A percentile compares a stretch with the other conserved stretches of the same genome.
phyloP scores from a whole-genome alignment of 2,329 filamentous ascomycete species.

The Diplodia intermedia region DNA sequence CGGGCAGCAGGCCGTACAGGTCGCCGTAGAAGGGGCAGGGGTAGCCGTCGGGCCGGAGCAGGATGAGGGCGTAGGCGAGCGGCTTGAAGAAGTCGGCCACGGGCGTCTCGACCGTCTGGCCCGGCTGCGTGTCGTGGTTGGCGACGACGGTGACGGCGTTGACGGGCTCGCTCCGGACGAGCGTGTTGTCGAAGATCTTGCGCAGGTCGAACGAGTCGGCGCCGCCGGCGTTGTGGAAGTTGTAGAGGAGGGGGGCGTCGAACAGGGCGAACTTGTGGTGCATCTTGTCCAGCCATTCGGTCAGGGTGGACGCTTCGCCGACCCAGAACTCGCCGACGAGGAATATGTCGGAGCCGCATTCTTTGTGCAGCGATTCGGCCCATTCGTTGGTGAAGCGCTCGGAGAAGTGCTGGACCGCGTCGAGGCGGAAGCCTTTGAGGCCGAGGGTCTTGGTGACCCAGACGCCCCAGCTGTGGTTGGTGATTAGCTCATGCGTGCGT shows the following conservation, averaged over 20 bases:
- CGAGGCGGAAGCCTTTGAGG: slow-evolving; percentile 71
- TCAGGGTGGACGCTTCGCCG: slow-evolving; percentile 62
- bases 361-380: slow-evolving; percentile 60
- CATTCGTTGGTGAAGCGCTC: slow-evolving; percentile 71
- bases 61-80: slow-evolving; percentile 73
- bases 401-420: slow-evolving; percentile 76
- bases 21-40: slow-evolving; percentile 76
- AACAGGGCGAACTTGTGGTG: slow-evolving; percentile 66
- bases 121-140: slow-evolving; percentile 74
- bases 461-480: slow-evolving; percentile 62
- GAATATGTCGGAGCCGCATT: slow-evolving; percentile 64
- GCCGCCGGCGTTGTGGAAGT: slow-evolving; percentile 53
- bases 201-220: slow-evolving; percentile 60
- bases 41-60: slow-evolving; percentile 67
- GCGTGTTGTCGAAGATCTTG: slow-evolving; percentile 66
- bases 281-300: slow-evolving; percentile 65
- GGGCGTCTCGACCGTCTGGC: slow-evolving; percentile 67
- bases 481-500: slow-evolving; percentile 36
- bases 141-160: slow-evolving; percentile 70
- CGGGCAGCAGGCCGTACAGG: slow-evolving; percentile 64
- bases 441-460: slow-evolving; percentile 70
- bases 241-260: slow-evolving; percentile 72
- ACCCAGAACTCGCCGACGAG: slow-evolving; percentile 75
- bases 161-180: slow-evolving; percentile 62
- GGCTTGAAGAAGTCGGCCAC: slow-evolving; percentile 73